Evolutionary conservation across 2,329 filamentous ascomycete genomes (phyloP), one percentile per base, ranked within the genome.

Genomic region (Calonectria pseudoturangicola): DNA sequence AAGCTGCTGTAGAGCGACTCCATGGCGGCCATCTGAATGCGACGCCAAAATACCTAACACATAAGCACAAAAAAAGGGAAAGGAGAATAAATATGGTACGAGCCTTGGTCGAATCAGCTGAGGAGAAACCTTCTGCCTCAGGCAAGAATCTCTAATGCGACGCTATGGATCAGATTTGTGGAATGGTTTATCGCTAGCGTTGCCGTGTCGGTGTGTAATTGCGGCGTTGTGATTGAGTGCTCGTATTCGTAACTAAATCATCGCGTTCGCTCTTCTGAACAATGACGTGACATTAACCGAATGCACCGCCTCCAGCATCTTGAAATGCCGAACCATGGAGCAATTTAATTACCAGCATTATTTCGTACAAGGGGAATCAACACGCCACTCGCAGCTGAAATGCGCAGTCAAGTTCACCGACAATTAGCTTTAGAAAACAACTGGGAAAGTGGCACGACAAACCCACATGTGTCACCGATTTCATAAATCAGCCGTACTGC

Each of bases 1-100:
- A 70, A 45, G 9, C 41, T 68, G 2, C 10, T 25, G 2, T 66
- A 54, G 1, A 72, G 10, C 12, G 27, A 10, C 0, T 78, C 74
- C 76, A 77, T 77, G n/a, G 36, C 39, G 45, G 12, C 25, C n/a
- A 27, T 27, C 2, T 25, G 36, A 28, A 5, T 28, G 33, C 12
- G 54, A 60, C 28, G 36, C 7, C n/a, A 25, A 41, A 16, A 16
- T 18, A 27, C 15, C 30, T 36, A 13, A 36, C 2, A 18, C 21
- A 25, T 36, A 60, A 16, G 27, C 39, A 27, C 54, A 21, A 27
- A 60, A 60, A 39, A 39, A 10, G 33, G 33, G 12, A 60, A 39
- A 27, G 21, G 33, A 36, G 12, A 21, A 21, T 16, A 27, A 25
- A 36, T 18, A 60, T 60, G 15, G 54, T 60, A 27, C 36, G 54